Percentiles rank a stretch among this genome's conserved stretches.
Evolutionary conservation across 2,329 filamentous ascomycete species (phyloP).

Genomic region (Pezicula rhizophila): DNA sequence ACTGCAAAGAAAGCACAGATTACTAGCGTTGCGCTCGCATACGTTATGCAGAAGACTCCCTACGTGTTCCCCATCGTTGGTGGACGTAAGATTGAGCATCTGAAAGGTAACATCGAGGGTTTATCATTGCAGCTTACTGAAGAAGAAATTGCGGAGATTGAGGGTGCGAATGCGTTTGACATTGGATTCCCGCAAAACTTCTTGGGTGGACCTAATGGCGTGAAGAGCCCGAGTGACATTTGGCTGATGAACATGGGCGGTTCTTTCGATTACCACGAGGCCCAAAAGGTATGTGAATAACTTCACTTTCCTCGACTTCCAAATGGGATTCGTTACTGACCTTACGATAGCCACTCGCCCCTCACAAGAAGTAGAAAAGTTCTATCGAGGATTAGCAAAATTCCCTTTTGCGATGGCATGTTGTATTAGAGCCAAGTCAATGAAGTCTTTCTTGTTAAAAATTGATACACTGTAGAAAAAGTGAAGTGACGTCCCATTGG

Average conservation of each 20-base stretch:
- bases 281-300: constrained; percentile 15
- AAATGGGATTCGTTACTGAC: neutral
- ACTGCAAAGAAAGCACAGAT: constrained; percentile 49
- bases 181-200: constrained; percentile 62
- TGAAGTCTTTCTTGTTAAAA: no score
- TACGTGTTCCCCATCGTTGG: constrained; percentile 71
- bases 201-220: constrained; percentile 38
- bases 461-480: no score
- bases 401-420: no score
- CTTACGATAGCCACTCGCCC: no score
- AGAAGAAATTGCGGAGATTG: constrained; percentile 62
- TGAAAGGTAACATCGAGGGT: constrained; percentile 65
- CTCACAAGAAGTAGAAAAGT: no score
- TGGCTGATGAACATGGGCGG: constrained; percentile 34
- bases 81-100: constrained; percentile 61
- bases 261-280: constrained; percentile 43
- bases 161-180: constrained; percentile 55
- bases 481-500: no score
- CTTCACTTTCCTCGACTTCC: neutral
- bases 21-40: constrained; percentile 63
- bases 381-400: no score
- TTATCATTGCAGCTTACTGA: constrained; percentile 52
- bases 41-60: constrained; percentile 65
- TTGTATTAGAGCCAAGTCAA: no score
- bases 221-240: constrained; percentile 27